Conservation (phyloP, 257 asterid species). For the Scutellaria barbata region DNA sequence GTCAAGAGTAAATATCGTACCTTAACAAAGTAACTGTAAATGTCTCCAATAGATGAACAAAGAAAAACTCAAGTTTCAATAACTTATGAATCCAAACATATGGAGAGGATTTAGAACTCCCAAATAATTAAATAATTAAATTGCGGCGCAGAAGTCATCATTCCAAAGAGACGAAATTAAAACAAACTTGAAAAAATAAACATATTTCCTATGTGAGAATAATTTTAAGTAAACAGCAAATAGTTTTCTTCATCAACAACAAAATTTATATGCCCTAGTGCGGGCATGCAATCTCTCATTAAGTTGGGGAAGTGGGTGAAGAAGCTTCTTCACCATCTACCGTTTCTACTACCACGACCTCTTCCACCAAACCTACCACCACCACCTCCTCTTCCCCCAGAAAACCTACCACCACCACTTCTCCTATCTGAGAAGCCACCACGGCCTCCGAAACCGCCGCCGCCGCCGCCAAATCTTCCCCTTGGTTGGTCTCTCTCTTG, state of each 20-base stretch:
- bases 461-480: conserved; percentile 46
- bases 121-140: conserved; percentile 9
- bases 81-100: neutral
- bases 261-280: conserved; percentile 39
- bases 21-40: too few relatives aligned
- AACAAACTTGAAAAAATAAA: neutral
- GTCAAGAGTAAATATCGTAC: too few relatives aligned
- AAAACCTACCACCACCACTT: conserved; percentile 48
- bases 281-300: conserved; percentile 27
- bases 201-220: neutral
- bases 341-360: conserved; percentile 42
- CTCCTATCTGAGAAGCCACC: conserved; percentile 55
- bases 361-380: conserved; percentile 52
- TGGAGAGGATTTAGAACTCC: neutral
- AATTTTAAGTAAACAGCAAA: neutral
- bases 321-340: conserved; percentile 58
- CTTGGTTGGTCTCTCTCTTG: conserved; percentile 69
- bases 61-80: neutral
- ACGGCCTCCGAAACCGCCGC: conserved; percentile 51
- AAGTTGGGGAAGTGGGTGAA: neutral
- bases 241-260: conserved; percentile 29
- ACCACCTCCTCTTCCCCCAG: conserved; percentile 41
- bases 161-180: neutral
- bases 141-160: neutral
- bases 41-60: too few relatives aligned